These are phyloP conservation scores for Cubamyces lactineus DNA, from an alignment of 768 basidiomycete genomes.

Conservation along the genomic window DNA sequence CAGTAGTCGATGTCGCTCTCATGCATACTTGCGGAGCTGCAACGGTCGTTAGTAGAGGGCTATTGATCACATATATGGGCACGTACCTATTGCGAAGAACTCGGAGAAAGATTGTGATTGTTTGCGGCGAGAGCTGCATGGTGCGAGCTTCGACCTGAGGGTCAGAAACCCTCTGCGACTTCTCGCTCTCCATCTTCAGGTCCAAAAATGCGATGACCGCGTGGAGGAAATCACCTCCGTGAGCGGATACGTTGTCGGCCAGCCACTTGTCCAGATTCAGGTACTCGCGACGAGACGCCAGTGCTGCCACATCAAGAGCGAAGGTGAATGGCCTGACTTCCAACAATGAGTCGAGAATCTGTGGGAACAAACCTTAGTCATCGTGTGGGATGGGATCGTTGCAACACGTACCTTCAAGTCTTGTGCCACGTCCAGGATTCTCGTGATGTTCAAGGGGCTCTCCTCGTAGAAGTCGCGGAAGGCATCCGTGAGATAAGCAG, in stretches of 20 bases:
- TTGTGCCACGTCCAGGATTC: slow-evolving; percentile 93
- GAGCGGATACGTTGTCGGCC: slow-evolving; percentile 78
- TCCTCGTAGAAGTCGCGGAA: slow-evolving; percentile 93
- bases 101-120: slow-evolving; percentile 90
- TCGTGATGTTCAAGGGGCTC: slow-evolving; percentile 89
- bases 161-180: slow-evolving; percentile 73
- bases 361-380: slow-evolving; percentile 1
- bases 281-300: slow-evolving; percentile 92
- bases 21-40: slow-evolving; percentile 72
- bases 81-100: slow-evolving; percentile 83
- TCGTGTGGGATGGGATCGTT: not conserved
- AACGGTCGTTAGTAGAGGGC: not conserved
- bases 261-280: slow-evolving; percentile 98
- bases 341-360: slow-evolving; percentile 93
- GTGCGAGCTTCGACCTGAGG: slow-evolving; percentile 78
- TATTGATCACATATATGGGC: not conserved
- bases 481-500: slow-evolving; percentile 81
- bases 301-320: slow-evolving; percentile 90
- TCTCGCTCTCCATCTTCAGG: slow-evolving; percentile 92
- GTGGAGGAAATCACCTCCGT: slow-evolving; percentile 85
- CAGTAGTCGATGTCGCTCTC: slow-evolving; percentile 83
- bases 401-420: slow-evolving; percentile 76
- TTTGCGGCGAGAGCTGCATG: slow-evolving; percentile 84
- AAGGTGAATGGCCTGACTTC: slow-evolving; percentile 89
- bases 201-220: slow-evolving; percentile 89